phyloP scores from a whole-genome alignment of 768 basidiomycete species.

The Xerocomus potaroensis region DNA sequence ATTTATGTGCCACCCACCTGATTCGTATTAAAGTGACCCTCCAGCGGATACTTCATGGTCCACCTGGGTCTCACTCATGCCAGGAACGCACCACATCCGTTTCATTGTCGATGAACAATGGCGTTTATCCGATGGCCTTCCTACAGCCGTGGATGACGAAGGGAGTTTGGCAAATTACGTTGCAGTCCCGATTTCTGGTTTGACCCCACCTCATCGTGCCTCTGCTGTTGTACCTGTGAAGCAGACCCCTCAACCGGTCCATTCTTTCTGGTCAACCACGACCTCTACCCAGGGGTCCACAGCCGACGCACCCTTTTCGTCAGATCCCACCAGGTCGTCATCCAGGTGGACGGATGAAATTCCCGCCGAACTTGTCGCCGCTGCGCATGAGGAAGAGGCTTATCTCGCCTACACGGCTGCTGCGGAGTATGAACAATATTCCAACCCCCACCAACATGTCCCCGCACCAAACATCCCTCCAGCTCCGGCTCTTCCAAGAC shows the following conservation, averaged over 20 bases:
- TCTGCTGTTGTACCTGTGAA: constrained; percentile 33
- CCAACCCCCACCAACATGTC: constrained; percentile 36
- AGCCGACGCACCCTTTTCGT: constrained; percentile 23
- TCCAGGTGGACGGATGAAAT: constrained; percentile 73
- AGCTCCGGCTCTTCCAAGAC: constrained; percentile 83
- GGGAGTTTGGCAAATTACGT: constrained; percentile 95
- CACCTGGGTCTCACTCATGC: constrained; percentile 53
- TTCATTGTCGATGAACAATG: constrained; percentile 92
- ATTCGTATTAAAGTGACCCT: constrained; percentile 24
- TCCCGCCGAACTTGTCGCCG: constrained; percentile 72
- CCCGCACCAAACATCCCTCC: constrained; percentile 80
- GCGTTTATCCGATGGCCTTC: constrained; percentile 74
- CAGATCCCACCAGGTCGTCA: constrained; percentile 27
- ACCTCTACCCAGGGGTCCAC: constrained; percentile 32
- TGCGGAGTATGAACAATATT: constrained; percentile 31
- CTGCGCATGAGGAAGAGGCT: constrained; percentile 80
- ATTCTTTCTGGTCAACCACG: constrained; percentile 43
- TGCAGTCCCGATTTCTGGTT: constrained; percentile 38
- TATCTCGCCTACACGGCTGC: constrained; percentile 46
- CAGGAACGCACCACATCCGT: constrained; percentile 91
- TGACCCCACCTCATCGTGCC: constrained; percentile 31
- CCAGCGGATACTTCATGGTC: constrained; percentile 35
- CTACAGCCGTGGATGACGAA: constrained; percentile 89
- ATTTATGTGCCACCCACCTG: constrained; percentile 8
- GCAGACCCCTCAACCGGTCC: constrained; percentile 25